Base-by-base conservation (phyloP, 805 yeast species). In the Cyberlindnera xylosilytica region DNA sequence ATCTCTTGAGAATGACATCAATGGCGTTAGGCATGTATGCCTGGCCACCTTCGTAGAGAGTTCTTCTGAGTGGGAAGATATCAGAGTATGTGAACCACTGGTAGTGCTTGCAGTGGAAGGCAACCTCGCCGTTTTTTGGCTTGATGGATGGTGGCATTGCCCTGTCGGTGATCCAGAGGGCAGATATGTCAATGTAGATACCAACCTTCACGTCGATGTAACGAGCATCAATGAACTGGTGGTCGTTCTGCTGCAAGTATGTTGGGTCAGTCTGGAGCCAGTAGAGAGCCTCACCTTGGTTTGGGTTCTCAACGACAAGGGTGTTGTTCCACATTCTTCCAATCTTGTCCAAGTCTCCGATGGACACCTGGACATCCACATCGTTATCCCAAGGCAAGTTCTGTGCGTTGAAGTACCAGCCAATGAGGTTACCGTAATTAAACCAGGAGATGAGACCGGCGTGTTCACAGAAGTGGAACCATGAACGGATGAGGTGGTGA, bases 351-450 rank as follows among this genome's bases (percentile, higher is more conserved):
- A 77, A 54, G 28, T 74, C 72, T 2, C 49, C 53, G 45, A 74
- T 71, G 1, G 83, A 73, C 54, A 79, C 62, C 52, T 79, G 83
- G n/a, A 77, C 81, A 61, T 80, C 85, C 26, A 76, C 61, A 52
- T 79, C 84, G 34, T 67, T 65, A 57, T 79, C 86, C 82, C 83
- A 80, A 7, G 81, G 81, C 48, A 80, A 64, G 5, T 68, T 62
- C 45, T 75, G 57, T 1, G 82, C 83, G 54, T 76, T 78, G 72
- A 78, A 78, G 50, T 74, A 72, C 76, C 81, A 80, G 7, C 83
- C 81, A 20, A 81, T 66, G 44, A 81, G 63, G 9, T 83, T 65
- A 3, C 87, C 87, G 58, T 79, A 83, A 5, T 81, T 76, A 27
- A 81, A 67, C 84, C 86, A 81, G 0, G 83, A 72, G 6, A 81